Percentiles rank a stretch among this genome's conserved stretches.
phyloP scores from a whole-genome alignment of 1,284 basidiomycete species.

The Gomphus bonarii region DNA sequence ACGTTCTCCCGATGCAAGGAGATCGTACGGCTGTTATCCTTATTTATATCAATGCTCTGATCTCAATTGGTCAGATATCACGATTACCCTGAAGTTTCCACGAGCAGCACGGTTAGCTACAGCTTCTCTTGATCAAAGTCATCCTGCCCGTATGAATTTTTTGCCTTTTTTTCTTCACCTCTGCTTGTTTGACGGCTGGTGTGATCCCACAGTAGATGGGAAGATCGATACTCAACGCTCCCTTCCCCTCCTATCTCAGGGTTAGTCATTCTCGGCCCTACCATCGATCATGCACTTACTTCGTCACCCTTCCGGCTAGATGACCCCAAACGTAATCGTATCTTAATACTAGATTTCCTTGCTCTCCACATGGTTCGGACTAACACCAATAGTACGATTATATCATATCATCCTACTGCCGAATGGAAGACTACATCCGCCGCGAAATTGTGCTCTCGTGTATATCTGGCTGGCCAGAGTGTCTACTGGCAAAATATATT shows the following conservation, averaged over 20 bases:
- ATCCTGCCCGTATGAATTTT: not conserved
- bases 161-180: not conserved
- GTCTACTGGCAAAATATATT: conserved; percentile 12
- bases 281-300: not conserved
- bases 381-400: conserved; percentile 3
- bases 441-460: not conserved
- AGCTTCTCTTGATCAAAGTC: not conserved
- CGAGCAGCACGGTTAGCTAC: not conserved
- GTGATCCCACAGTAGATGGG: not conserved
- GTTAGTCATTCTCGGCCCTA: not conserved
- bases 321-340: not conserved
- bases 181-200: not conserved
- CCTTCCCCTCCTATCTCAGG: not conserved
- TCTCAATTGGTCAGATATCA: conserved; percentile 30
- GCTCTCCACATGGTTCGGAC: conserved; percentile 10
- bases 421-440: conserved; percentile 9
- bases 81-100: conserved; percentile 35
- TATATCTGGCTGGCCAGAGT: conserved; percentile 9
- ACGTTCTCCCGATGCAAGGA: conserved; percentile 23
- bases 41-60: not conserved
- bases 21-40: conserved; percentile 28
- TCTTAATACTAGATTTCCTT: conserved; percentile 7
- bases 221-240: conserved; percentile 10
- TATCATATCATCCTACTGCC: conserved; percentile 8
- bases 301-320: not conserved